Evolutionary conservation across 371 early-diverging fungal species (phyloP).

Genomic region (Syncephalastrum monosporum): DNA sequence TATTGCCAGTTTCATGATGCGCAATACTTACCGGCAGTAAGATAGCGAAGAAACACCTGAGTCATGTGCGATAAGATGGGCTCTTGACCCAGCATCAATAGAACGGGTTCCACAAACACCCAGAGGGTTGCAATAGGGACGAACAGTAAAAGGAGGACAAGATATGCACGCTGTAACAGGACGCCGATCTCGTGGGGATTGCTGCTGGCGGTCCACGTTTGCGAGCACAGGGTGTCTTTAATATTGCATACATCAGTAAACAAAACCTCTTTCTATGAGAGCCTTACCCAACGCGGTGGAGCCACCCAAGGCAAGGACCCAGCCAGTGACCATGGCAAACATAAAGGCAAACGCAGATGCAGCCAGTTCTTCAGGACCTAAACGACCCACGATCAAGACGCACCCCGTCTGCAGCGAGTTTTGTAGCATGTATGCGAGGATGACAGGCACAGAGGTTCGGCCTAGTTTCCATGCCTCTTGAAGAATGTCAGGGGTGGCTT

Average conservation of each 20-base stretch:
- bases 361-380: constrained; percentile 71
- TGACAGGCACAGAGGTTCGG: constrained; percentile 35
- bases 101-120: constrained; percentile 61
- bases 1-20: neutral
- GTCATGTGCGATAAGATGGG: constrained; percentile 26
- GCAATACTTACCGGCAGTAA: neutral
- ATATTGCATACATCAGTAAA: too few species aligned
- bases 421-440: constrained; percentile 62
- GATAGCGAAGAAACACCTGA: constrained; percentile 21
- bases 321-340: constrained; percentile 83
- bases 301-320: constrained; percentile 70
- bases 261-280: too few species aligned
- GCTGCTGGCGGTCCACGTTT: constrained; percentile 73
- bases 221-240: constrained; percentile 80
- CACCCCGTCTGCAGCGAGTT: constrained; percentile 64
- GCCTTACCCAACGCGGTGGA: constrained; percentile 74
- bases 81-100: constrained; percentile 43
- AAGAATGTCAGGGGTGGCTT: too few species aligned
- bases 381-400: constrained; percentile 59
- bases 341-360: constrained; percentile 75
- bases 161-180: constrained; percentile 78
- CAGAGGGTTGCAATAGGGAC: constrained; percentile 76
- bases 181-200: constrained; percentile 74
- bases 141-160: constrained; percentile 63
- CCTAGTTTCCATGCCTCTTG: constrained; percentile 4